Evolutionary conservation across 1,284 basidiomycete genomes (phyloP), one percentile per base, ranked within the genome.

Genomic region (Apiotrichum brassicae): DNA sequence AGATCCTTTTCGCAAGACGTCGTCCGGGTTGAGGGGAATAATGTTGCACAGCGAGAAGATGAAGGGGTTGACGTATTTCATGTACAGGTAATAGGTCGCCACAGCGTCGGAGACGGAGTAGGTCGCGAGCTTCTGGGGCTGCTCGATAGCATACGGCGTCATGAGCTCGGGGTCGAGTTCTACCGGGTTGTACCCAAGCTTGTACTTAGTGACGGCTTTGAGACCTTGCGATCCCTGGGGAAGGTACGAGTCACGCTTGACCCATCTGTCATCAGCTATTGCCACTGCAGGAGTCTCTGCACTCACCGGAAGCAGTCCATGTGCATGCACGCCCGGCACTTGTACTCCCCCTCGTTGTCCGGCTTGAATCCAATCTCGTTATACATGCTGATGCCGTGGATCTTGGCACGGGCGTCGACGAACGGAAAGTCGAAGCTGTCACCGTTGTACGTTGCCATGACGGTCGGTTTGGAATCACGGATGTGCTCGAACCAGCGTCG

Each of bases 1-100:
- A 58, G 83, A 88, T 28, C 95, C 95, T 73, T 99, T 98, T 40
- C 95, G 80, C 62, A 98, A 73, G 4, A 98, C 95, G 61, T 98
- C 95, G 63, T 99, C 95, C 2, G 95, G 92, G 64, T 86, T 87
- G 50, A 99, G 81, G 16, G 95, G 95, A 63, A 99, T 98, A 71
- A 98, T 98, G 78, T 97, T 98, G 76, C 95, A 98, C 30, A 99
- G 77, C 23, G 94, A 98, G 77, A 99, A 99, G 64, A 98, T 92
- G 80, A 99, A 99, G 0, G 95, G 95, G 66, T 98, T 93, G 12
- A 99, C 93, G 68, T 99, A 98, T 89, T 98, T 99, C 95, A 98
- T 98, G 77, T 99, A 98, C 40, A 99, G 81, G 71, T 98, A 98
- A 72, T 99, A 98, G 1, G 95, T 98, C 20, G 95, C 95, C 5